Evolutionary conservation across 2,329 filamentous ascomycete species (phyloP), one percentile per base, ranked within the genome.

Genomic region (Diaporthe longicolla): DNA sequence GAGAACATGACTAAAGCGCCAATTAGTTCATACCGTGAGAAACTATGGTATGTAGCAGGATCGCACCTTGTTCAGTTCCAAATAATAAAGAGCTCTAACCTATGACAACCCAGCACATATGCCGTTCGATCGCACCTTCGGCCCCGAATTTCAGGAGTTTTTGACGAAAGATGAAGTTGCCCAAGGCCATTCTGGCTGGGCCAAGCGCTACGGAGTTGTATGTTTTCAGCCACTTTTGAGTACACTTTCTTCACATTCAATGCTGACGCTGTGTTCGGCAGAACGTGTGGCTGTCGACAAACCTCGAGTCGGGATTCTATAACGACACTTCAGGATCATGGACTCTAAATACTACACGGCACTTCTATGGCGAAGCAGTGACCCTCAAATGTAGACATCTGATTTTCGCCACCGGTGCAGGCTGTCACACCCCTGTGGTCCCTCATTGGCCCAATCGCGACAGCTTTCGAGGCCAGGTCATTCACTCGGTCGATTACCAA

Each of bases 81-180:
- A 24, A 24, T 21, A 24, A 24, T 21, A n/a, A 24, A 52, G n/a
- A 24, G 48, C 21, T n/a, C 48, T 52, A 11, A 52, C 48, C 7
- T 3, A n/a, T 8, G 48, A 24, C 48, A 5, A 24, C 21, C 10
- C 48, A 52, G 48, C 48, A 24, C 48, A 52, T 52, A 52, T 52
- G 48, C 48, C 48, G n/a, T 52, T 52, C 48, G 48, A 52, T 26
- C 48, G 48, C 48, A 52, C 48, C 17, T 52, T 52, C 48, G 48
- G 48, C 21, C 17, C 48, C 48, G 48, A 52, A 24, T 52, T 52
- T 10, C 48, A 52, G n/a, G 48, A 52, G 48, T 52, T 52, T 21
- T 52, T 52, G 48, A 52, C 48, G 48, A 52, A 52, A 52, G 48
- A 52, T 10, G 48, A 52, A 24, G 48, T 52, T 52, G 48, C 48